Conservation (phyloP, 23 red algal species). For the Chondrus crispus region DNA sequence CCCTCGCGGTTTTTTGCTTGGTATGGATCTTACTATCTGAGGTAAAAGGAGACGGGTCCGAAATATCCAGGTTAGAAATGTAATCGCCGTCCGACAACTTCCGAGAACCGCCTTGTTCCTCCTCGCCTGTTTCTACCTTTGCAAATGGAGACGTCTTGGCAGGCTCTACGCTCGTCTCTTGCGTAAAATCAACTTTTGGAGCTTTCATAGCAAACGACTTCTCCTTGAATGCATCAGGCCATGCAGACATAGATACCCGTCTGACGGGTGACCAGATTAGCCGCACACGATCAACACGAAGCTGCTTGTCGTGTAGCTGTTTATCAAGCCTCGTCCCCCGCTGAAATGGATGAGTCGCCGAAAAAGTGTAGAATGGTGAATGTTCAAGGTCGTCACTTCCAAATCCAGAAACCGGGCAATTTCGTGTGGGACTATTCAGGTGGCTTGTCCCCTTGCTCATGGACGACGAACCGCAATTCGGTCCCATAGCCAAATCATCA, state of each 20-base stretch:
- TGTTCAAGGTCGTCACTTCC: slow-evolving; percentile 49
- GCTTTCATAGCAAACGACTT: slow-evolving; percentile 74
- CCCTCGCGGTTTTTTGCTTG: not conserved
- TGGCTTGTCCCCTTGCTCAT: slow-evolving; percentile 8
- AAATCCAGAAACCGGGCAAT: slow-evolving; percentile 51
- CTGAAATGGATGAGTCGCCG: slow-evolving; percentile 51
- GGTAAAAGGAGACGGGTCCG: no score
- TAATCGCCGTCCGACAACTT: not conserved
- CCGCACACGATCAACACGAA: slow-evolving; percentile 51
- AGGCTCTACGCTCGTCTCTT: not conserved
- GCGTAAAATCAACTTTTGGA: slow-evolving; percentile 19
- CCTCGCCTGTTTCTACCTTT: not conserved
- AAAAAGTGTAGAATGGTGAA: slow-evolving; percentile 82
- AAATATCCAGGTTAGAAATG: not conserved
- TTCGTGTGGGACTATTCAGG: no score
- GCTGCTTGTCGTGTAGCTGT: slow-evolving; percentile 43
- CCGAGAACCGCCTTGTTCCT: not conserved
- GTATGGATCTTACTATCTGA: no score
- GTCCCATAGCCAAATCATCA: slow-evolving; percentile 36
- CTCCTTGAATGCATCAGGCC: slow-evolving; percentile 61
- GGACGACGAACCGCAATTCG: not conserved
- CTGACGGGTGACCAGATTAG: slow-evolving; percentile 68
- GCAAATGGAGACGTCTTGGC: no score
- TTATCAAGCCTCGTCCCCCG: slow-evolving; percentile 68
- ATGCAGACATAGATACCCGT: slow-evolving; percentile 58